Conservation (phyloP, 1,139 yeast genomes). For the Suhomyces chickasaworum region DNA sequence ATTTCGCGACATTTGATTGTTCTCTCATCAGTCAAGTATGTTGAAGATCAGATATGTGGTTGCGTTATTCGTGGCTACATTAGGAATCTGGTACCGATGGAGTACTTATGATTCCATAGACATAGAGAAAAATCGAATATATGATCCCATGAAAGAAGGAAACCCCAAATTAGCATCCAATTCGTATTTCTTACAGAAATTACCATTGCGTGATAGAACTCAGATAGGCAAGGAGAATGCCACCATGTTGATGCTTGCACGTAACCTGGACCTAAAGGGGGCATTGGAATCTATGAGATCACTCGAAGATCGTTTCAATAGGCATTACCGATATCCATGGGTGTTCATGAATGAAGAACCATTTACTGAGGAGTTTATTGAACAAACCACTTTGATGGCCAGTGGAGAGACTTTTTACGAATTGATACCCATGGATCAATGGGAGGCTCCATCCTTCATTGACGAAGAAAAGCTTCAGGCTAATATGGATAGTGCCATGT, state of each 20-base stretch:
- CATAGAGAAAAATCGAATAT: not conserved
- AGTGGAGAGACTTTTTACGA: slow-evolving; percentile 66
- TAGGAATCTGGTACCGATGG: not conserved
- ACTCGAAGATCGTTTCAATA: slow-evolving; percentile 50
- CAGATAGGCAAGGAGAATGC: slow-evolving; percentile 54
- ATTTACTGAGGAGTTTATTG: slow-evolving; percentile 42
- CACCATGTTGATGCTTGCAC: slow-evolving; percentile 49
- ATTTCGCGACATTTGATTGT: not conserved
- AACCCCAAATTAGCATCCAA: slow-evolving; percentile 45
- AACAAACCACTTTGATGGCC: slow-evolving; percentile 77
- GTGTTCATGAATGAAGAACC: slow-evolving; percentile 49
- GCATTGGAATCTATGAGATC: slow-evolving; percentile 48
- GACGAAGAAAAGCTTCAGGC: slow-evolving; percentile 32
- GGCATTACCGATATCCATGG: slow-evolving; percentile 49
- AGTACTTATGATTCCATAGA: not conserved
- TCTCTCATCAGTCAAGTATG: not conserved
- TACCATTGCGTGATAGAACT: slow-evolving; percentile 32
- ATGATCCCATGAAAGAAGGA: slow-evolving; percentile 15
- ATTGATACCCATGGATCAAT: slow-evolving; percentile 43
- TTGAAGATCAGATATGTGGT: not conserved
- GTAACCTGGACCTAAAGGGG: slow-evolving; percentile 45
- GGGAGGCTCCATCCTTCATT: slow-evolving; percentile 46
- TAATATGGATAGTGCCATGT: slow-evolving; percentile 26
- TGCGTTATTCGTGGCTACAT: not conserved
- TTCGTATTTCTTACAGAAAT: slow-evolving; percentile 38